phyloP scores from a whole-genome alignment of 129 eudicot genomes.

The Daucus carota region DNA sequence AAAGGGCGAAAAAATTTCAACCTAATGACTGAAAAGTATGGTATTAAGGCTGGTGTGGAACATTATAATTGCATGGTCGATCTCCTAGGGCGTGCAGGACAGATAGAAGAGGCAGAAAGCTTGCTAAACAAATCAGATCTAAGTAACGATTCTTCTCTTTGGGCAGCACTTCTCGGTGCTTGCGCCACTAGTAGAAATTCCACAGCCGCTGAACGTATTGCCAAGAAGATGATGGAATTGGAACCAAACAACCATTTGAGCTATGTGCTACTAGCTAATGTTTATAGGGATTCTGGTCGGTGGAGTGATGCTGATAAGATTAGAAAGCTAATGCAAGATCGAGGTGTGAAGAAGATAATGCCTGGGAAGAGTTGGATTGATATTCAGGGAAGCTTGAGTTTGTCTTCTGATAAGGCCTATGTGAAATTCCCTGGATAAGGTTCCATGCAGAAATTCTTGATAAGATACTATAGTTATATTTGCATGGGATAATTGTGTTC shows the following conservation, averaged over 20 bases:
- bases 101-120: constrained; percentile 58
- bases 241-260: constrained; percentile 72
- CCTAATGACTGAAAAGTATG: constrained; percentile 42
- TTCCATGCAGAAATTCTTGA: background rate
- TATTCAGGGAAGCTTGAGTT: constrained; percentile 15
- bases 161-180: constrained; percentile 89
- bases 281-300: constrained; percentile 56
- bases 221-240: constrained; percentile 64
- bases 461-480: background rate
- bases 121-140: constrained; percentile 42
- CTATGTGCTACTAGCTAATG: constrained; percentile 69
- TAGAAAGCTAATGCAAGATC: constrained; percentile 53
- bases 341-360: constrained; percentile 56
- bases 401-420: background rate
- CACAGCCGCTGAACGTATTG: constrained; percentile 67
- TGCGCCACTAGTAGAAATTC: constrained; percentile 50
- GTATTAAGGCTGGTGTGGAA: constrained; percentile 41
- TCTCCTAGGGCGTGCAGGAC: constrained; percentile 69
- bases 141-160: constrained; percentile 44
- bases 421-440: background rate
- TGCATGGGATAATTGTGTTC: too few species aligned
- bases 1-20: constrained; percentile 49
- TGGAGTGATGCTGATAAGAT: constrained; percentile 54
- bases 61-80: constrained; percentile 74
- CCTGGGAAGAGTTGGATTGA: constrained; percentile 92